Conservation (phyloP, 257 asterid genomes). For the Ballota nigra region DNA sequence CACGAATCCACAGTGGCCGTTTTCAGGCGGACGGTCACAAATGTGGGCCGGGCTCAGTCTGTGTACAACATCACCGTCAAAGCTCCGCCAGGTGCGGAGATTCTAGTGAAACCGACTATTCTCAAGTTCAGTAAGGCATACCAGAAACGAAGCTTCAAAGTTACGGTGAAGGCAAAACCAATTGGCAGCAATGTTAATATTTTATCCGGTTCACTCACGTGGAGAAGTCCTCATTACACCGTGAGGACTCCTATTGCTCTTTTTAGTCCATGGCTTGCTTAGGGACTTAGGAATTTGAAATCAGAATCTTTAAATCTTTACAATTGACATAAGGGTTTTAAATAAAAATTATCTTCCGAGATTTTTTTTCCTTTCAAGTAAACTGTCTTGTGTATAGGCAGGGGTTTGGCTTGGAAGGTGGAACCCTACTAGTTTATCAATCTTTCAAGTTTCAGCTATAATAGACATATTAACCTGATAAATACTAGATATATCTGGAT, state of each 20-base stretch:
- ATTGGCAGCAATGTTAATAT: conserved; percentile 25
- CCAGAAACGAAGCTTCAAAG: conserved; percentile 64
- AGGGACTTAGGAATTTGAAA: neutral
- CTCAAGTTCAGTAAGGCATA: conserved; percentile 45
- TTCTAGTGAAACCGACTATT: conserved; percentile 52
- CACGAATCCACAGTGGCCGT: conserved; percentile 53
- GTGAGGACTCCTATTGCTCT: conserved; percentile 78
- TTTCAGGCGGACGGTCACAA: conserved; percentile 66
- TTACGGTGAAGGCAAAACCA: conserved; percentile 71
- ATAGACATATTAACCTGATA: neutral
- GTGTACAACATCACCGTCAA: conserved; percentile 61
- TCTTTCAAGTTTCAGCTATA: neutral
- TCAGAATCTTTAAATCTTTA: neutral
- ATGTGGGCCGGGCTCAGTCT: conserved; percentile 58
- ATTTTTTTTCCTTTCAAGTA: no score
- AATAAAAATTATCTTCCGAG: neutral
- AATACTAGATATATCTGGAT: neutral
- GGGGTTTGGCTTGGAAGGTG: neutral
- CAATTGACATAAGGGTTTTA: neutral
- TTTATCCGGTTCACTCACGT: conserved; percentile 64
- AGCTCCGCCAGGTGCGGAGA: conserved; percentile 70
- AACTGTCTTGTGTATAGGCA: neutral
- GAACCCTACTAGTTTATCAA: neutral
- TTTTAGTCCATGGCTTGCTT: conserved; percentile 41
- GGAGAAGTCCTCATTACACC: conserved; percentile 49